A percentile compares a stretch with the other conserved stretches of the same genome.
These are phyloP conservation scores for Exophiala aquamarina DNA, from an alignment of 2,329 filamentous ascomycete species.

Conservation along the genomic window DNA sequence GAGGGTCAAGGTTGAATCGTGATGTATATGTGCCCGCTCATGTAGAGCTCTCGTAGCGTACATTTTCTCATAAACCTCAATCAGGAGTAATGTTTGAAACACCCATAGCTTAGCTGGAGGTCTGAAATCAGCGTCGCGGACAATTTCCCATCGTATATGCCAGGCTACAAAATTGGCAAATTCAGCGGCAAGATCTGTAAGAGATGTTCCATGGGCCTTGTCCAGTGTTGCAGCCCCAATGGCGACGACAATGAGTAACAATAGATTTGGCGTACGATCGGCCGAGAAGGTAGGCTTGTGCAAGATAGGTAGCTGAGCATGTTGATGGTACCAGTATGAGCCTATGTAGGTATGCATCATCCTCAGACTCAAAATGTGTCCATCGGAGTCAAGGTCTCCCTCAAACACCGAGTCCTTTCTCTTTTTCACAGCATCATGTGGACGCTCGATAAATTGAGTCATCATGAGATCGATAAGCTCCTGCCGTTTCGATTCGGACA, in stretches of 20 bases:
- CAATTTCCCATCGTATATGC: slow-evolving; percentile 94
- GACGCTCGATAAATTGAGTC: slow-evolving; percentile 76
- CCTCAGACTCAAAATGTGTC: slow-evolving; percentile 71
- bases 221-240: slow-evolving; percentile 90
- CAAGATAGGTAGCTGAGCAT: slow-evolving; percentile 88
- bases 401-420: slow-evolving; percentile 76
- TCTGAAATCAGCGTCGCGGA: slow-evolving; percentile 84
- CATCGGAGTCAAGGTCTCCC: slow-evolving; percentile 67
- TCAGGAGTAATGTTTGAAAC: slow-evolving; percentile 83
- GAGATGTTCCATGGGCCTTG: slow-evolving; percentile 71
- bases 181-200: slow-evolving; percentile 75
- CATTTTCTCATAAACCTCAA: slow-evolving; percentile 98
- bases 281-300: slow-evolving; percentile 93
- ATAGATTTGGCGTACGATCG: slow-evolving; percentile 78
- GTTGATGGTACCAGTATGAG: slow-evolving; percentile 94
- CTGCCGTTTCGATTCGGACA: slow-evolving; percentile 85
- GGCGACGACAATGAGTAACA: slow-evolving; percentile 85
- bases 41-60: slow-evolving; percentile 89
- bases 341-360: slow-evolving; percentile 96
- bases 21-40: slow-evolving; percentile 93
- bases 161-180: slow-evolving; percentile 87
- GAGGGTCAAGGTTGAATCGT: slow-evolving; percentile 89
- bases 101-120: slow-evolving; percentile 95
- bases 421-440: slow-evolving; percentile 70
- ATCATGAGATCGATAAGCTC: slow-evolving; percentile 81